These are phyloP conservation scores for Trichophaea hybrida DNA, from an alignment of 2,329 filamentous ascomycete species.

Conservation along the genomic window DNA sequence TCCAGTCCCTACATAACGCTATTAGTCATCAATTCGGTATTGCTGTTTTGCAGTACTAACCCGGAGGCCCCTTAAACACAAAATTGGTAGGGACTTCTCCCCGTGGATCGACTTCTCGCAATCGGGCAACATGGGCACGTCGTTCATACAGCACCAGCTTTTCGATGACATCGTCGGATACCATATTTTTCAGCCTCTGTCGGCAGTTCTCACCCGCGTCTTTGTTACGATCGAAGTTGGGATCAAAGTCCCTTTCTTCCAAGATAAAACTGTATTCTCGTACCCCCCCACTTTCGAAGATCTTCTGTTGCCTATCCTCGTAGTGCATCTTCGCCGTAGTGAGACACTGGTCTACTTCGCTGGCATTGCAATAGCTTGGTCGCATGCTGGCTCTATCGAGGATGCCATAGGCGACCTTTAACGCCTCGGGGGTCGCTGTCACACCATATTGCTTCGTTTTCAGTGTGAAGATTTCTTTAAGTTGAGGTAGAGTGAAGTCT, in stretches of 20 bases:
- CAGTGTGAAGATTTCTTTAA: slow-evolving; percentile 45
- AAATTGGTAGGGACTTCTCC: slow-evolving; percentile 52
- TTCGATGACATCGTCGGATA: slow-evolving; percentile 44
- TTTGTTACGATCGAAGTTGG: slow-evolving; percentile 42
- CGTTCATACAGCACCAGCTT: slow-evolving; percentile 43
- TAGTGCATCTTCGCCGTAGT: slow-evolving; percentile 26
- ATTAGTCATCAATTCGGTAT: not conserved
- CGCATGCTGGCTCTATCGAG: slow-evolving; percentile 47
- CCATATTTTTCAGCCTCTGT: slow-evolving; percentile 43
- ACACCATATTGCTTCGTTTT: slow-evolving; percentile 48
- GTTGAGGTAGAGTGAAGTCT: slow-evolving; percentile 47
- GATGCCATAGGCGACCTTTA: slow-evolving; percentile 43
- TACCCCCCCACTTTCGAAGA: slow-evolving; percentile 13
- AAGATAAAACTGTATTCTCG: slow-evolving; percentile 27
- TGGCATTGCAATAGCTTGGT: slow-evolving; percentile 56
- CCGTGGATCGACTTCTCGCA: slow-evolving; percentile 40
- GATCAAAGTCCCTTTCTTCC: slow-evolving; percentile 40
- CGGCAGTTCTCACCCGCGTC: slow-evolving; percentile 37
- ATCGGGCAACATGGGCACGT: slow-evolving; percentile 38
- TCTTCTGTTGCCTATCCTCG: slow-evolving; percentile 38
- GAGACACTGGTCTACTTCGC: slow-evolving; percentile 57
- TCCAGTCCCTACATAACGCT: slow-evolving; percentile 19
- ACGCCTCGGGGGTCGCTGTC: slow-evolving; percentile 39
- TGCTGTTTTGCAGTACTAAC: slow-evolving; percentile 22
- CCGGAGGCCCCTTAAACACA: slow-evolving; percentile 51